phyloP scores from a whole-genome alignment of 768 basidiomycete genomes.

The Pluteus cervinus region DNA sequence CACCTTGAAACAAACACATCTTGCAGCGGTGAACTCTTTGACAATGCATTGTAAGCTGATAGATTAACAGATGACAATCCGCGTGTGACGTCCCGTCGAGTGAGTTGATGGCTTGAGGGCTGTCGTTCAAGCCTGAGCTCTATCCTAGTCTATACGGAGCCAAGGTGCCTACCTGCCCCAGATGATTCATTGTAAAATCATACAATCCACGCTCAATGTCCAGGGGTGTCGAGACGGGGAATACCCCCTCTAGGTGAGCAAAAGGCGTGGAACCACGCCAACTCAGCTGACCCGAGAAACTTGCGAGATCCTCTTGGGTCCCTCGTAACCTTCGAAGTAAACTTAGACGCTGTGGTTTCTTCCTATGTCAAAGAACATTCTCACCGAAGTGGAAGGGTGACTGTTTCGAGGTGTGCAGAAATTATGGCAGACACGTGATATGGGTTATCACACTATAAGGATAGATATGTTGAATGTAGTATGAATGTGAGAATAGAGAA shows the following conservation, averaged over 20 bases:
- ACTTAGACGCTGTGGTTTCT: slow-evolving; percentile 4
- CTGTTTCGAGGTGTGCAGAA: slow-evolving; percentile 51
- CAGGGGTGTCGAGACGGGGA: slow-evolving; percentile 35
- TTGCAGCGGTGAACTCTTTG: slow-evolving; percentile 15
- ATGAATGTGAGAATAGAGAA: slow-evolving; percentile 10
- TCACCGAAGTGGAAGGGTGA: slow-evolving; percentile 56
- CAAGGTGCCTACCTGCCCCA: slow-evolving; percentile 13
- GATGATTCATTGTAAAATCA: slow-evolving; percentile 33
- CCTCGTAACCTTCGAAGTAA: slow-evolving; percentile 20
- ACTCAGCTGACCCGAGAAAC: slow-evolving; percentile 42
- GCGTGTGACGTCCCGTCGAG: slow-evolving; percentile 51
- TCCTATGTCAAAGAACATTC: slow-evolving; percentile 4
- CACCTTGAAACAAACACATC: slow-evolving; percentile 29
- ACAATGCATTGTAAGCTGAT: slow-evolving; percentile 24
- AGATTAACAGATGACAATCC: slow-evolving; percentile 41
- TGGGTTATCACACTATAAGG: slow-evolving; percentile 20
- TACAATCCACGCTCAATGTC: slow-evolving; percentile 16
- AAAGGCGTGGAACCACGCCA: slow-evolving; percentile 50
- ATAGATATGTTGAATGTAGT: slow-evolving; percentile 5
- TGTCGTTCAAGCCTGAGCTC: slow-evolving; percentile 1
- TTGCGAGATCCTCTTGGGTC: slow-evolving; percentile 33
- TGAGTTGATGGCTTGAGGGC: slow-evolving; percentile 19
- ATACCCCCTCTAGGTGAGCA: slow-evolving; percentile 47
- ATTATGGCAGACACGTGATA: slow-evolving; percentile 56
- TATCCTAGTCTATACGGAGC: slow-evolving; percentile 6